These are phyloP conservation scores for Rauvolfia tetraphylla DNA, from an alignment of 257 asterid genomes.

Conservation along the genomic window DNA sequence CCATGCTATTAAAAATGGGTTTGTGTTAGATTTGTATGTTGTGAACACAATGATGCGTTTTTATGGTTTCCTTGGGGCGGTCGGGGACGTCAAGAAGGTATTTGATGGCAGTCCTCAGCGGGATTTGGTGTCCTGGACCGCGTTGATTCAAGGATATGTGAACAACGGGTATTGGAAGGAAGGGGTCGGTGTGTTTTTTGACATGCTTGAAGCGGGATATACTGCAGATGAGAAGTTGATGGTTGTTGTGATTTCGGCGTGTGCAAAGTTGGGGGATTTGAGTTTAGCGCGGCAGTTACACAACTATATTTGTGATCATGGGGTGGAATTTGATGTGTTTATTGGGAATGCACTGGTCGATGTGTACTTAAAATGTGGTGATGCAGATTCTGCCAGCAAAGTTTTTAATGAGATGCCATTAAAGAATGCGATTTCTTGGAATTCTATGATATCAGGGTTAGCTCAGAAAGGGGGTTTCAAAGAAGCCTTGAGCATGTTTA, in stretches of 20 bases:
- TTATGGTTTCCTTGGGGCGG: conserved; percentile 32
- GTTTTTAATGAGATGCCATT: conserved; percentile 34
- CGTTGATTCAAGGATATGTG: conserved; percentile 41
- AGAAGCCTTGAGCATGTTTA: conserved; percentile 31
- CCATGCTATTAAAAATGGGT: conserved; percentile 34
- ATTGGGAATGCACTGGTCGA: conserved; percentile 41
- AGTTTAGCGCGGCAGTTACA: conserved; percentile 39
- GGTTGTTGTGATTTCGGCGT: conserved; percentile 41
- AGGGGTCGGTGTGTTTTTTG: conserved; percentile 31
- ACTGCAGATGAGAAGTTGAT: conserved; percentile 39
- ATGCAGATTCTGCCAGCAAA: conserved; percentile 18
- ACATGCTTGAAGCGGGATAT: conserved; percentile 28
- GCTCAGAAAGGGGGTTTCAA: conserved; percentile 27
- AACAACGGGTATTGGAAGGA: conserved; percentile 29
- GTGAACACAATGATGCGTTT: conserved; percentile 35
- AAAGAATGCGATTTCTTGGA: conserved; percentile 46
- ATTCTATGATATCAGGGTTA: conserved; percentile 38
- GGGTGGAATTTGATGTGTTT: conserved; percentile 34
- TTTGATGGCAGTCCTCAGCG: conserved; percentile 29
- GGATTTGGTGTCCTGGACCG: conserved; percentile 47
- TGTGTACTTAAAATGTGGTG: conserved; percentile 49
- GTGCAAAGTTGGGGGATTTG: conserved; percentile 37
- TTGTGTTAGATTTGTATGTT: conserved; percentile 34
- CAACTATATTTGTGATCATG: conserved; percentile 20
- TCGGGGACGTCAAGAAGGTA: conserved; percentile 27